A percentile compares a stretch with the other conserved stretches of the same genome.
Conservation (phyloP, 1,284 basidiomycete species). For the Rhodotorula sp. region DNA sequence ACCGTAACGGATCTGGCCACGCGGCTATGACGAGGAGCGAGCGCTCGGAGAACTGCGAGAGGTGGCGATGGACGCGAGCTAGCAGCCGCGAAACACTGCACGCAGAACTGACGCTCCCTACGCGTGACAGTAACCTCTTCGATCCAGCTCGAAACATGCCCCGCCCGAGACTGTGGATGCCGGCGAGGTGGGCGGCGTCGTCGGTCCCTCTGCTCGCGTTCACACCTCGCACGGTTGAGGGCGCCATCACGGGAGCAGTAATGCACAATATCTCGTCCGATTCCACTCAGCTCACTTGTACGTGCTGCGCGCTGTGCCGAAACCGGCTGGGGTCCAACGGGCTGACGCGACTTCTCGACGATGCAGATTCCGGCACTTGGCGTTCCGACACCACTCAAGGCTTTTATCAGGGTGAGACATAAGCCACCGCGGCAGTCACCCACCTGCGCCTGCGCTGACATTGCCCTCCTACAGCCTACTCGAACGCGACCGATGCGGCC, state of each 20-base stretch:
- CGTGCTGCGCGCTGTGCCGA: neutral
- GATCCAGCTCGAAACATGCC: too few species aligned
- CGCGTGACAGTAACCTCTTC: too few species aligned
- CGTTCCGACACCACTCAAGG: conserved; percentile 25
- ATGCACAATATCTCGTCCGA: conserved; percentile 36
- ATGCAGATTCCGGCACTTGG: conserved; percentile 22
- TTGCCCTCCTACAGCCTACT: conserved; percentile 21
- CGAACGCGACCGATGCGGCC: conserved; percentile 28
- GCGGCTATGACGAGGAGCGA: too few species aligned
- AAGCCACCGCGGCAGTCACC: too few species aligned
- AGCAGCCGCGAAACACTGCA: too few species aligned
- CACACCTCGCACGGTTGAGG: neutral
- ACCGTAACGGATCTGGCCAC: too few species aligned
- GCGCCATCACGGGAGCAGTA: conserved; percentile 21
- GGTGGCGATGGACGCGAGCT: too few species aligned
- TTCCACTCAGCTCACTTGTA: conserved; percentile 33
- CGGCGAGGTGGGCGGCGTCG: neutral
- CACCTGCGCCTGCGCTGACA: neutral
- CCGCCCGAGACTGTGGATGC: neutral
- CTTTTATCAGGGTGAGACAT: conserved; percentile 24
- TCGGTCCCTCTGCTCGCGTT: neutral
- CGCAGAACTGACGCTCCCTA: too few species aligned
- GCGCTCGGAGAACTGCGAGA: too few species aligned
- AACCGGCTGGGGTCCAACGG: neutral
- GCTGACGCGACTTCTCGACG: neutral